A percentile compares a stretch with the other conserved stretches of the same genome.
phyloP scores from a whole-genome alignment of 495 filamentous ascomycete species.

The Aspergillus sparsus region DNA sequence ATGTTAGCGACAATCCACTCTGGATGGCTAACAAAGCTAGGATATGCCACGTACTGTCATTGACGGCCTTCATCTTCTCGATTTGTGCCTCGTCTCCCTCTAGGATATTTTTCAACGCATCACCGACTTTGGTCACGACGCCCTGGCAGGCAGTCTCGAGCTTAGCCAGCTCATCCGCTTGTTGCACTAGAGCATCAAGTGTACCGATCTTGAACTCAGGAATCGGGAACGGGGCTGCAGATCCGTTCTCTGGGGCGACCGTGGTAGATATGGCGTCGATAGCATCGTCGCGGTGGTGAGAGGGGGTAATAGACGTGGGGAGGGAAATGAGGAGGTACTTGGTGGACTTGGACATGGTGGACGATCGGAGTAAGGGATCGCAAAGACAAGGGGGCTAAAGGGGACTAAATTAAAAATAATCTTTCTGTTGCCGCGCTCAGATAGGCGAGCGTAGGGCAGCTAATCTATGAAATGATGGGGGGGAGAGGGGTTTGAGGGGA shows the following conservation, averaged over 20 bases:
- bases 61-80: constrained; percentile 86
- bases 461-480: background rate
- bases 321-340: constrained; percentile 75
- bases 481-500: constrained; percentile 11
- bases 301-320: constrained; percentile 69
- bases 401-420: background rate
- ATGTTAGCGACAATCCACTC: constrained; percentile 13
- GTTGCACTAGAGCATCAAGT: constrained; percentile 91
- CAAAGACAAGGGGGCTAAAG: constrained; percentile 9
- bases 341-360: constrained; percentile 58
- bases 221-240: constrained; percentile 74
- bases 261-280: constrained; percentile 69
- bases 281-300: constrained; percentile 78
- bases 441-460: constrained; percentile 26
- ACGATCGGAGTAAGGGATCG: background rate
- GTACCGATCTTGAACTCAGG: constrained; percentile 98
- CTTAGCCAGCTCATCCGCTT: constrained; percentile 93
- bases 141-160: constrained; percentile 75
- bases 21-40: background rate
- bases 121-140: constrained; percentile 84
- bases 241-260: constrained; percentile 72
- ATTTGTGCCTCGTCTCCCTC: constrained; percentile 82
- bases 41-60: constrained; percentile 72
- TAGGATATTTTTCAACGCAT: constrained; percentile 76
- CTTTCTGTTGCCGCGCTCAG: constrained; percentile 11